A percentile compares a stretch with the other conserved stretches of the same genome.
phyloP scores from a whole-genome alignment of 768 basidiomycete genomes.

The Leucocoprinus leucothites region DNA sequence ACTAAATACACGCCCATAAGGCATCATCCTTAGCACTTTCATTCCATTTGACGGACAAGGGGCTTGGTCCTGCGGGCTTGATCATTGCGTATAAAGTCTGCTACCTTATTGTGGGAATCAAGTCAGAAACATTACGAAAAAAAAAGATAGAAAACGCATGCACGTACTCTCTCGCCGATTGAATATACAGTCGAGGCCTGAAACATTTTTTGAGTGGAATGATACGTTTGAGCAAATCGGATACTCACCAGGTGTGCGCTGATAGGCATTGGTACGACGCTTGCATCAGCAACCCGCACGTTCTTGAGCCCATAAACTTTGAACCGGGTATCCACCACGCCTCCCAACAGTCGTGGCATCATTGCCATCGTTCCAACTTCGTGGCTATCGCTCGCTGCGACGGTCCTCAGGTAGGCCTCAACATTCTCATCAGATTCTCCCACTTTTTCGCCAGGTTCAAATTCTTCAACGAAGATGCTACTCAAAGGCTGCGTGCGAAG shows the following conservation, averaged over 20 bases:
- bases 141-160: too few relatives aligned
- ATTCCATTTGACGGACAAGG: too few relatives aligned
- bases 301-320: conserved; percentile 33
- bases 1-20: too few relatives aligned
- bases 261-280: conserved; percentile 30
- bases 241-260: conserved; percentile 27
- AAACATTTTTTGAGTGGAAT: background rate
- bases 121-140: too few relatives aligned
- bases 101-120: too few relatives aligned
- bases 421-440: conserved; percentile 18
- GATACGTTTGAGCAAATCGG: background rate
- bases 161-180: conserved; percentile 20
- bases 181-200: conserved; percentile 25
- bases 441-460: conserved; percentile 25
- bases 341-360: conserved; percentile 36
- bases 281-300: conserved; percentile 32
- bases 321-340: conserved; percentile 33
- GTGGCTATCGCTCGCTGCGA: conserved; percentile 29
- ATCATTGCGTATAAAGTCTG: too few relatives aligned
- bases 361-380: conserved; percentile 36
- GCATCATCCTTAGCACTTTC: too few relatives aligned
- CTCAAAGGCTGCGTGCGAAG: conserved; percentile 26
- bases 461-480: conserved; percentile 26
- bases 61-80: too few relatives aligned
- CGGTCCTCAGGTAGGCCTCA: conserved; percentile 22